A percentile compares a stretch with the other conserved stretches of the same genome.
Conservation (phyloP, 1,284 basidiomycete genomes). For the Pseudomicrostroma phylloplanum region DNA sequence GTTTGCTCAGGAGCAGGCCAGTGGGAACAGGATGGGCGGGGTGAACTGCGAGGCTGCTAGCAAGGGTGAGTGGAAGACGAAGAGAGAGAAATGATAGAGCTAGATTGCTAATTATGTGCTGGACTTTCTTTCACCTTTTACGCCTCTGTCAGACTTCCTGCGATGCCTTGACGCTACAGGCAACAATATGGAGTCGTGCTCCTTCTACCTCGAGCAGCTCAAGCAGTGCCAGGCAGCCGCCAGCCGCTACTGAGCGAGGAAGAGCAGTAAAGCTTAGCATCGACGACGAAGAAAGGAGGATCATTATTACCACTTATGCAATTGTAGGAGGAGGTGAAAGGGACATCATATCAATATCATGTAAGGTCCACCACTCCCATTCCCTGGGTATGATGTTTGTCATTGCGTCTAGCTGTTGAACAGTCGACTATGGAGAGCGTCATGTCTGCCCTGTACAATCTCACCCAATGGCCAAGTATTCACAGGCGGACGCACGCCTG, state of each 20-base stretch:
- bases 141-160: slow-evolving; percentile 12
- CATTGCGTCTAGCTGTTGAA: not conserved
- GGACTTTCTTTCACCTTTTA: too few relatives aligned
- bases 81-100: too few relatives aligned
- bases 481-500: too few relatives aligned
- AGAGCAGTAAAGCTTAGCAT: not conserved
- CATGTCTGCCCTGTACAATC: not conserved
- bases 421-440: not conserved
- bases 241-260: slow-evolving; percentile 31
- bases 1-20: slow-evolving; percentile 20
- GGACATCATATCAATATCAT: not conserved
- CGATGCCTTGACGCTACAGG: slow-evolving; percentile 23
- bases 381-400: not conserved
- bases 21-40: slow-evolving; percentile 24
- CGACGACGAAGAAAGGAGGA: not conserved
- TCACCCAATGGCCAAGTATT: not conserved
- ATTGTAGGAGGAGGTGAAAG: not conserved
- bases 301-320: too few relatives aligned
- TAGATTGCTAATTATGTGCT: too few relatives aligned
- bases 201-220: slow-evolving; percentile 57
- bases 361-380: not conserved
- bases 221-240: slow-evolving; percentile 50
- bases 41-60: slow-evolving; percentile 57
- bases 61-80: slow-evolving; percentile 38
- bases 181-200: slow-evolving; percentile 57